Conservation (phyloP, 2,329 filamentous ascomycete species). For the Lasiodiplodia hormozganensis region DNA sequence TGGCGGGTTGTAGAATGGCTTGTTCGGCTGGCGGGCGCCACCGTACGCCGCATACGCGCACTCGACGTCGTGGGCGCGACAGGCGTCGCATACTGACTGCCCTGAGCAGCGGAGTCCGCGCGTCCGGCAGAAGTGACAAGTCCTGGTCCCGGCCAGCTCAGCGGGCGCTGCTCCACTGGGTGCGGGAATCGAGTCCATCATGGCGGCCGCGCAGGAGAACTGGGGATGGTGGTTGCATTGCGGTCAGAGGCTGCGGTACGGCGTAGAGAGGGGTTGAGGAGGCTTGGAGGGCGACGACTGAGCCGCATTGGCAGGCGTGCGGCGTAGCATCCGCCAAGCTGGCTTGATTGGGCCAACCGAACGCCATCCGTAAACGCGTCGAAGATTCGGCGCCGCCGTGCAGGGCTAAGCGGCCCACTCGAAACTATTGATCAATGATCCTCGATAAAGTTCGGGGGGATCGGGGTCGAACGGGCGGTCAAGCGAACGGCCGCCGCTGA, state of each 20-base stretch:
- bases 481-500: not conserved
- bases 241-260: not conserved
- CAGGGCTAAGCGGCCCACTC: slow-evolving; percentile 11
- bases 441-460: slow-evolving; percentile 1
- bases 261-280: not conserved
- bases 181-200: slow-evolving; percentile 7
- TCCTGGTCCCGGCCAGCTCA: slow-evolving; percentile 14
- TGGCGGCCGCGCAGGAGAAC: not conserved
- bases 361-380: slow-evolving; percentile 7
- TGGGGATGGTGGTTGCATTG: not conserved
- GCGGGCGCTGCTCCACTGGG: not conserved
- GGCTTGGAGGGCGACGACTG: not conserved
- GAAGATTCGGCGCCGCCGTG: not conserved
- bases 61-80: slow-evolving; percentile 34
- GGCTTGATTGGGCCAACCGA: slow-evolving; percentile 1
- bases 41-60: slow-evolving; percentile 35
- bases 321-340: slow-evolving; percentile 20
- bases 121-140: slow-evolving; percentile 34
- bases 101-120: slow-evolving; percentile 35
- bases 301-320: slow-evolving; percentile 16
- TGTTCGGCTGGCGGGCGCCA: slow-evolving; percentile 29
- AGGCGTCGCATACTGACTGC: slow-evolving; percentile 33
- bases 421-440: slow-evolving; percentile 6
- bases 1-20: not conserved
- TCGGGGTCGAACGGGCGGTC: not conserved